These are phyloP conservation scores for Xylariaceae sp. DNA, from an alignment of 2,329 filamentous ascomycete genomes.

Conservation along the genomic window DNA sequence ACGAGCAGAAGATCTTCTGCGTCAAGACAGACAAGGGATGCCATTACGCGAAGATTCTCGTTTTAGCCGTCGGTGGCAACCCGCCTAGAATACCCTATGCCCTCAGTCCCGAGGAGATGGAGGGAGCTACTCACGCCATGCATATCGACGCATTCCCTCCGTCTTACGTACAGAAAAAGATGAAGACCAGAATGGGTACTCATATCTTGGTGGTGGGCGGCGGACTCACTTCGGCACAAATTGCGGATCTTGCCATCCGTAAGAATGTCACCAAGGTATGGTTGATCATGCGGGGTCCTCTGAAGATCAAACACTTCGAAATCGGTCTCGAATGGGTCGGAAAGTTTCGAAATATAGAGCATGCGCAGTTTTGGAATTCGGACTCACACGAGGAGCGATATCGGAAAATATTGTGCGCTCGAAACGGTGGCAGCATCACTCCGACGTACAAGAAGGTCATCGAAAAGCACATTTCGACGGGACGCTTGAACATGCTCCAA, in stretches of 20 bases:
- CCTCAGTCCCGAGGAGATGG: conserved; percentile 23
- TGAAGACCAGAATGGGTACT: conserved; percentile 46
- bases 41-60: conserved; percentile 56
- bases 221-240: conserved; percentile 69
- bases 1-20: conserved; percentile 57
- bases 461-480: conserved; percentile 49
- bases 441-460: conserved; percentile 62
- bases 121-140: conserved; percentile 54
- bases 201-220: conserved; percentile 68
- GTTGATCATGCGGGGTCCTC: conserved; percentile 58
- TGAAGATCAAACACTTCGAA: conserved; percentile 69
- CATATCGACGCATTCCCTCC: conserved; percentile 56
- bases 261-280: conserved; percentile 62
- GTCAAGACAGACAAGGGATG: conserved; percentile 50
- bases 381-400: conserved; percentile 65
- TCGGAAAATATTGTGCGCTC: conserved; percentile 58
- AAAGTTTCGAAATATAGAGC: conserved; percentile 73
- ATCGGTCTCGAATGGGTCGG: conserved; percentile 73
- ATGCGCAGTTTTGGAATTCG: conserved; percentile 71
- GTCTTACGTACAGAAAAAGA: conserved; percentile 45
- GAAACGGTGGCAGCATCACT: conserved; percentile 72
- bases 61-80: conserved; percentile 66
- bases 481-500: conserved; percentile 50
- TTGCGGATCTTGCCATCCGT: conserved; percentile 60
- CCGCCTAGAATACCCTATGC: conserved; percentile 43